Percentiles rank a stretch among this genome's conserved stretches.
Conservation (phyloP, 352 stramenopile genomes). For the Phytophthora colocasiae region DNA sequence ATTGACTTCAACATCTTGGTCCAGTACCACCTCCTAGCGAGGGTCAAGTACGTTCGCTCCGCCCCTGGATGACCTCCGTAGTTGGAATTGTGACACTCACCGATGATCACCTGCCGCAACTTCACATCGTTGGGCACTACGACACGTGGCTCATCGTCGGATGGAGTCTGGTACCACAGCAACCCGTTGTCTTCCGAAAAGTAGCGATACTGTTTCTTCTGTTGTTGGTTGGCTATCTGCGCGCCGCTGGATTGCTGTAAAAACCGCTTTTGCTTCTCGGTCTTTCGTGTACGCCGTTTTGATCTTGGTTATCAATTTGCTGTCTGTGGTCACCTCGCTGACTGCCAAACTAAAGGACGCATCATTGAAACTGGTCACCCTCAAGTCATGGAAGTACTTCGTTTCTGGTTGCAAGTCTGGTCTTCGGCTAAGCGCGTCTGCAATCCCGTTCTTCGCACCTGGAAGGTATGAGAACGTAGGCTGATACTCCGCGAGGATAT, state of each 20-base stretch:
- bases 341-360: neutral
- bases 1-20: slow-evolving; percentile 8
- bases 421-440: neutral
- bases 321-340: neutral
- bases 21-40: no score
- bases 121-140: slow-evolving; percentile 16
- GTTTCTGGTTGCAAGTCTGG: neutral
- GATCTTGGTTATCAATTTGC: neutral
- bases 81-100: no score
- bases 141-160: slow-evolving; percentile 10
- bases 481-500: neutral
- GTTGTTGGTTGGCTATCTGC: neutral
- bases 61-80: no score
- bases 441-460: neutral
- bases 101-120: no score
- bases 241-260: neutral
- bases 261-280: neutral
- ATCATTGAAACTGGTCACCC: no score
- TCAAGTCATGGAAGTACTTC: no score
- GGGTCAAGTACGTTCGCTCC: no score
- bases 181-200: slow-evolving; percentile 1
- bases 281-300: neutral
- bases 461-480: neutral
- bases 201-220: neutral
- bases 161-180: slow-evolving; percentile 11